Evolutionary conservation across 306 rosid genomes (phyloP), one percentile per base, ranked within the genome.

Genomic region (Castanea crenata): DNA sequence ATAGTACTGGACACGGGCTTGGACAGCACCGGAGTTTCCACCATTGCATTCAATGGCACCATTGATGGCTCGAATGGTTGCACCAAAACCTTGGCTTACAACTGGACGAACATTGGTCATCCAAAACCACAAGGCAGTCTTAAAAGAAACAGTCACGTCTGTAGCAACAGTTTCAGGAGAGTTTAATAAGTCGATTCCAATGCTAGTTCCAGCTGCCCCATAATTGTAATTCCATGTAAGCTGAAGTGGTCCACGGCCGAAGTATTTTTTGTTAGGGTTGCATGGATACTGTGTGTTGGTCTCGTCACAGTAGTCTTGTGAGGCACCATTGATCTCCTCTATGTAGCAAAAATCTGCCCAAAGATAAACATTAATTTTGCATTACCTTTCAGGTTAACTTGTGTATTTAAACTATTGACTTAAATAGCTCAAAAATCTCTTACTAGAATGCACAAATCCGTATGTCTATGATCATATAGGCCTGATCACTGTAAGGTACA

Each of bases 181-280:
- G 59, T 92, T 90, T 21, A 94, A 54, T 6, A 93, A 93, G 31
- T 94, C 97, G 6, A 92, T 89, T 1, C 81, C 84, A 0, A 70
- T 87, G 83, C 52, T 75, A 18, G 85, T n/a, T 31, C 98, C 97
- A 0, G 94, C 92, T 0, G 94, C 91, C 1, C 97, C 97, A 4
- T 94, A 94, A 78, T 94, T 94, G 86, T 69, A 89, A 89, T 94
- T 94, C 98, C 97, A 94, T 0, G 98, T 92, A 20, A 94, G 82
- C 68, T 93, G 97, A 73, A 93, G 83, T 0, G 98, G 98, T 38
- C 98, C 98, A 0, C 98, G 89, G 1, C 98, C 98, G 13, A 57
- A 89, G 83, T 94, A 94, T 0, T 89, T 90, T 69, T 94, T 94
- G 83, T 64, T 79, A 3, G 94, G 87, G 38, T 32, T 79, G 83